Percentiles rank a stretch among this genome's conserved stretches.
These are phyloP conservation scores for Lumnitzera littorea DNA, from an alignment of 345 rosid genomes.

Conservation along the genomic window DNA sequence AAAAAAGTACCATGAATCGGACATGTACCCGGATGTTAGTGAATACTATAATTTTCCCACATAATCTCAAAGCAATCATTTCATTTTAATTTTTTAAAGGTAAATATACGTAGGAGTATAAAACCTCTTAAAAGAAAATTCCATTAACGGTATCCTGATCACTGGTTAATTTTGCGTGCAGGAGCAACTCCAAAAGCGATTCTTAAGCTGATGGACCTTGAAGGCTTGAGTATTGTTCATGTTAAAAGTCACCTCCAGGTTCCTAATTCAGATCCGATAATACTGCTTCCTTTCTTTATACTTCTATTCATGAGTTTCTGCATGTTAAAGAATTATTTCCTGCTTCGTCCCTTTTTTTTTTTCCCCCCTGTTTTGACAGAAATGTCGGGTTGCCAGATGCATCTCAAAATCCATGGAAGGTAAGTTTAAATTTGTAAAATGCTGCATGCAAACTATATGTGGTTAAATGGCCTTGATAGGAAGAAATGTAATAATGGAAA, in stretches of 20 bases:
- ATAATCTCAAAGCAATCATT: no score
- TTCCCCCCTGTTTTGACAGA: slow-evolving; percentile 1
- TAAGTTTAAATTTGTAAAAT: neutral
- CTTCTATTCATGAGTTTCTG: neutral
- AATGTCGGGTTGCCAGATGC: slow-evolving; percentile 6
- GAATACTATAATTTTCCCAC: no score
- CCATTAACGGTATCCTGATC: no score
- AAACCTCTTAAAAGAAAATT: no score
- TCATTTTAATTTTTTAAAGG: no score
- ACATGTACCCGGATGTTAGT: no score
- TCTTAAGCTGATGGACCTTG: slow-evolving; percentile 14
- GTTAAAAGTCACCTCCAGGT: slow-evolving; percentile 23
- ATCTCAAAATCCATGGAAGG: slow-evolving; percentile 3
- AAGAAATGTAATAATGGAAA: no score
- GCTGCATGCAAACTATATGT: no score
- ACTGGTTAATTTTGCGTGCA: neutral
- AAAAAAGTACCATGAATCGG: no score
- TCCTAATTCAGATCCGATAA: neutral
- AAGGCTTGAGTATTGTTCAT: slow-evolving; percentile 10
- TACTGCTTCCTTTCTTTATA: neutral
- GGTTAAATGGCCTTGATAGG: no score
- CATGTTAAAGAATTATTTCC: neutral
- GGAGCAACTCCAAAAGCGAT: slow-evolving; percentile 18
- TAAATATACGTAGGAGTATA: no score
- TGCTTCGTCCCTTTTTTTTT: neutral